A percentile compares a stretch with the other conserved stretches of the same genome.
These are phyloP conservation scores for Fraxinus xanthoxyloides DNA, from an alignment of 305 asterid genomes.

Conservation along the genomic window DNA sequence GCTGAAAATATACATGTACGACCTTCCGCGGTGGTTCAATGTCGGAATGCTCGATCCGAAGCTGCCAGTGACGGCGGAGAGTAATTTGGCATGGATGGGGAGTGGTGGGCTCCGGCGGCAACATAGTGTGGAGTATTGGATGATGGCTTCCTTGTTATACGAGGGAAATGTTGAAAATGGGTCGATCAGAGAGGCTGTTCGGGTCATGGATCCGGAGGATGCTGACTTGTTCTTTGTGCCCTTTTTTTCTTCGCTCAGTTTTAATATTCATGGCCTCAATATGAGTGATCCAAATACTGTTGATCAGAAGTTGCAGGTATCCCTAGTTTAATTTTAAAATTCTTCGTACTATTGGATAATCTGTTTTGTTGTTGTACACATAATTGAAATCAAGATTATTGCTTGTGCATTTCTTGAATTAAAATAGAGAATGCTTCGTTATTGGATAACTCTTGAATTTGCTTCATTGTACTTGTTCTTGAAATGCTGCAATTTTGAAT, in stretches of 20 bases:
- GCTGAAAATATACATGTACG: not conserved
- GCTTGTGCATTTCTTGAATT: not conserved
- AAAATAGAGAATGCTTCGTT: not conserved
- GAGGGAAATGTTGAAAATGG: slow-evolving; percentile 24
- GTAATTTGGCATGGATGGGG: slow-evolving; percentile 43
- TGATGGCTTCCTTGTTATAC: slow-evolving; percentile 44
- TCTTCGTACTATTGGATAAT: not conserved
- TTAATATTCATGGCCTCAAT: slow-evolving; percentile 51
- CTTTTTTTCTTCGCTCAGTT: slow-evolving; percentile 65
- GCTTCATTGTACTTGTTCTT: not conserved
- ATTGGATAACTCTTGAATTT: not conserved
- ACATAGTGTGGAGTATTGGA: slow-evolving; percentile 58
- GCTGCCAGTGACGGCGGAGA: slow-evolving; percentile 31
- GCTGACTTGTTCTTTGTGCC: slow-evolving; percentile 70
- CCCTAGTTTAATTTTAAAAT: not conserved
- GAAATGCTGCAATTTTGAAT: not conserved
- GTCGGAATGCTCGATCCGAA: slow-evolving; percentile 5
- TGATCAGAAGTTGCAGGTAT: slow-evolving; percentile 73
- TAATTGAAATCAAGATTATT: not conserved
- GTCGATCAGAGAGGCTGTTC: slow-evolving; percentile 36
- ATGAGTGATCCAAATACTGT: slow-evolving; percentile 58
- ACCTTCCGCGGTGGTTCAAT: not conserved
- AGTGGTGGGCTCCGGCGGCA: slow-evolving; percentile 40
- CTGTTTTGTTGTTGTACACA: not conserved
- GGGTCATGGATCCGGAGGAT: slow-evolving; percentile 59